Evolutionary conservation across 345 rosid species (phyloP).

Genomic region (Gossypioides kirkii): DNA sequence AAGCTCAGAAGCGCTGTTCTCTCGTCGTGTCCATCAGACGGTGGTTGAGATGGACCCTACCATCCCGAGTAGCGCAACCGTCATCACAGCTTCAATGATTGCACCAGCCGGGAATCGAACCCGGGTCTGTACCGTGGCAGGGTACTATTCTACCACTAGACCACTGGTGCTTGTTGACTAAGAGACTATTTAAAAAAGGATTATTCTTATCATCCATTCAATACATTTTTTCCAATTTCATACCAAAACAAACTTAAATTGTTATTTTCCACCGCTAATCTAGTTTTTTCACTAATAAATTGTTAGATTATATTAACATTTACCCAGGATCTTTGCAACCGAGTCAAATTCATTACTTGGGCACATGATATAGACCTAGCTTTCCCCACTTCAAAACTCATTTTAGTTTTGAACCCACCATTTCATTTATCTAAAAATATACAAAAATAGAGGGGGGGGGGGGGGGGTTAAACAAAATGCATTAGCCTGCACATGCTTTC

Average conservation of each 20-base stretch:
- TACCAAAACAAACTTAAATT: too few species aligned
- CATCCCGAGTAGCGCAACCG: background rate
- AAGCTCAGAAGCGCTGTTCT: background rate
- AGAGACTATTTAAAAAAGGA: background rate
- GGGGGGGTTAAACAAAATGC: background rate
- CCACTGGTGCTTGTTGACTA: conserved; percentile 78
- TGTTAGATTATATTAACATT: too few species aligned
- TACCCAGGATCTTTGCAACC: too few species aligned
- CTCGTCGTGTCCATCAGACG: background rate
- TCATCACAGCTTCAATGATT: background rate
- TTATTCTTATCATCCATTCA: too few species aligned
- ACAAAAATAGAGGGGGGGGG: background rate
- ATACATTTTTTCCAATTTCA: too few species aligned
- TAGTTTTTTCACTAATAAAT: too few species aligned
- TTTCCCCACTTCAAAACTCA: background rate
- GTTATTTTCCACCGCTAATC: too few species aligned
- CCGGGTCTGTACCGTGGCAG: conserved; percentile 74
- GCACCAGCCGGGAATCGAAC: conserved; percentile 68
- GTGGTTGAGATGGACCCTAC: background rate
- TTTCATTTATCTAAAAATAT: background rate
- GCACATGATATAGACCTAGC: too few species aligned
- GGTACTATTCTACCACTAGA: too few species aligned
- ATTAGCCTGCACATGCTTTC: background rate
- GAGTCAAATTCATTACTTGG: too few species aligned
- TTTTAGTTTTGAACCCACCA: background rate